Percentiles rank a stretch among this genome's conserved stretches.
phyloP scores from a whole-genome alignment of 1,284 basidiomycete species.

The Cutaneotrichosporon sp. region DNA sequence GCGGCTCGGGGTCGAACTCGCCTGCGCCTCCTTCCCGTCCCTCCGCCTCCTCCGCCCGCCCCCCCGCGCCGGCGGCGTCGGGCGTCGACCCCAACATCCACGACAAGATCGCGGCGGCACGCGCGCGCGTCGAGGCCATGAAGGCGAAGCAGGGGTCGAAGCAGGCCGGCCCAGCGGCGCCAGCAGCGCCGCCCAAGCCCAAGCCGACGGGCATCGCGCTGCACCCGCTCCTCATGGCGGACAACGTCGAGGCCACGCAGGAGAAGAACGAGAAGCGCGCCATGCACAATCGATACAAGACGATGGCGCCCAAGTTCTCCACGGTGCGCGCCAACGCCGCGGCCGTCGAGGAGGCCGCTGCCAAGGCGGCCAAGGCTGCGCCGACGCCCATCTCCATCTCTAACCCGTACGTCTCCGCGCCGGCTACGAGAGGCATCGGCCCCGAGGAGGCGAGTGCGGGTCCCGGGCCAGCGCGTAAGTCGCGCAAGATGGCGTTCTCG shows the following conservation, averaged over 20 bases:
- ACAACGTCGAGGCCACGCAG: conserved; percentile 36
- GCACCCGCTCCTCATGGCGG: conserved; percentile 79
- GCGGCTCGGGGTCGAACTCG: conserved; percentile 22
- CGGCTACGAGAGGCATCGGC: conserved; percentile 58
- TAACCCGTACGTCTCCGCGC: conserved; percentile 68
- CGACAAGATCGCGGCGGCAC: conserved; percentile 73
- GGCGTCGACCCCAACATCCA: conserved; percentile 67
- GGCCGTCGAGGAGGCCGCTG: conserved; percentile 20
- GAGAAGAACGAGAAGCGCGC: conserved; percentile 50
- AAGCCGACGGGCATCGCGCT: conserved; percentile 63
- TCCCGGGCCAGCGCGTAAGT: conserved; percentile 36
- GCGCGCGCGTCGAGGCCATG: conserved; percentile 72
- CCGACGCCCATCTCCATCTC: conserved; percentile 54
- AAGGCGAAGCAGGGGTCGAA: conserved; percentile 50
- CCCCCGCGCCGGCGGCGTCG: background rate
- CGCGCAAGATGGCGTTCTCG: conserved; percentile 75
- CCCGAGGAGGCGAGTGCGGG: conserved; percentile 58
- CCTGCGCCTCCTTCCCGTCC: conserved; percentile 38
- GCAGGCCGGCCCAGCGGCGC: background rate
- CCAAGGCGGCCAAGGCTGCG: conserved; percentile 22
- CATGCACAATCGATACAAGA: conserved; percentile 67
- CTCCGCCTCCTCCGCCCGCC: conserved; percentile 26
- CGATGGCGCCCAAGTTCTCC: conserved; percentile 96
- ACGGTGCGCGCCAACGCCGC: conserved; percentile 70
- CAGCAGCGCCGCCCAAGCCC: conserved; percentile 13